Evolutionary conservation across 305 asterid genomes (phyloP), one percentile per base, ranked within the genome.

Genomic region (Galium porrigens): DNA sequence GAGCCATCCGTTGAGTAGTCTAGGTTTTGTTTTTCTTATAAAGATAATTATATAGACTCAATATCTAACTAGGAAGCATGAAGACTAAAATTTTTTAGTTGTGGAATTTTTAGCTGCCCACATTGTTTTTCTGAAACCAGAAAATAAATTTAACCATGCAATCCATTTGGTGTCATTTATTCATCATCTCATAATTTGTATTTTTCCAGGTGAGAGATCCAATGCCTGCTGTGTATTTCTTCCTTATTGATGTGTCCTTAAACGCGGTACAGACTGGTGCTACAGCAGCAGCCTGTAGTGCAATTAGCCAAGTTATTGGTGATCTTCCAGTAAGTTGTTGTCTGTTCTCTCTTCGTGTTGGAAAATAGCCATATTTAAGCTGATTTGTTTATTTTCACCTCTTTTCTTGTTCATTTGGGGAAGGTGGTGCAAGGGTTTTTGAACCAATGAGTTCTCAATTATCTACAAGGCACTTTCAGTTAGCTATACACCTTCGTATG

Each of bases 261-360:
- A 87, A 89, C 53, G 94, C 99, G 61, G 68, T 89, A 75, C 96
- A 92, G 85, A 92, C 97, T 29, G 99, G 97, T 79, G 95, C 99
- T 62, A 86, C 99, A 65, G 99, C 97, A 6, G 96, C 96, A 57
- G 91, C 97, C 68, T 92, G 99, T 75, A 86, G 89, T 74, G 97
- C 99, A 51, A 89, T 92, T 70, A 87, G 78, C 82, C 99, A 87
- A 89, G 92, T 89, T 67, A 80, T 92, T 79, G 77, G 83, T 32
- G 97, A 92, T 85, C 96, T 92, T 82, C 99, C 99, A 68, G 99
- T 92, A 79, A 84, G 97, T 87, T 3, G 27, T 10, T 18, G 29
- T 55, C 30, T 55, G 20, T 64, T 33, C 61, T 14, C 48, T 30
- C 34, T 60, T 52, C 32, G 32, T 25, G 25, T 39, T 36, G 34